These are phyloP conservation scores for Eleusine indica DNA, from an alignment of 176 grass and related monocot species.

Conservation along the genomic window DNA sequence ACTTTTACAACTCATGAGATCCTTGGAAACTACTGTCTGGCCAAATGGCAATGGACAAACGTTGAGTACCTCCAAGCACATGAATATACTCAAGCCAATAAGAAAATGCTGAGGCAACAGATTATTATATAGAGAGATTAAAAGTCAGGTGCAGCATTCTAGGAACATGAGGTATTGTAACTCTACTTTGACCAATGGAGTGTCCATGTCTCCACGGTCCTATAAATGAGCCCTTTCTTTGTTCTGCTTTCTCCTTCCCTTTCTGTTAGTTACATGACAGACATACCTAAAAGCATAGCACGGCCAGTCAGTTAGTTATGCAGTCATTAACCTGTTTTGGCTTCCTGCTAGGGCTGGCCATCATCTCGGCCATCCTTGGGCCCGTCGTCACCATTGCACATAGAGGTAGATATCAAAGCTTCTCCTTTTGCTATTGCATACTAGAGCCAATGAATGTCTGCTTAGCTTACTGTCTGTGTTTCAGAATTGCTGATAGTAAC, in stretches of 20 bases:
- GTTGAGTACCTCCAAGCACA: conserved; percentile 42
- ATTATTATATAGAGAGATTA: conserved; percentile 37
- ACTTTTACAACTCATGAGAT: conserved; percentile 39
- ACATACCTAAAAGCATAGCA: conserved; percentile 45
- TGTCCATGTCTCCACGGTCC: neutral
- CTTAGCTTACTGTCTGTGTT: neutral
- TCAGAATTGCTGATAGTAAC: conserved; percentile 37
- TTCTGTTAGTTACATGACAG: conserved; percentile 42
- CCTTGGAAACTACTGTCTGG: conserved; percentile 44
- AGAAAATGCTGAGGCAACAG: conserved; percentile 34
- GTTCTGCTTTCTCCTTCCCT: conserved; percentile 41
- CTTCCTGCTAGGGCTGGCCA: conserved; percentile 44
- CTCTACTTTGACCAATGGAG: conserved; percentile 52
- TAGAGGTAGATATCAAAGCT: conserved; percentile 39
- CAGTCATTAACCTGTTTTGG: conserved; percentile 33
- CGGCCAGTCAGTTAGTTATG: conserved; percentile 48
- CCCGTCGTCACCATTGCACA: conserved; percentile 40
- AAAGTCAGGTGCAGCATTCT: conserved; percentile 47
- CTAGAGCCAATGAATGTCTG: neutral
- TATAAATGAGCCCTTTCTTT: conserved; percentile 48
- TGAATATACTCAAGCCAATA: conserved; percentile 47
- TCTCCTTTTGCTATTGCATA: neutral
- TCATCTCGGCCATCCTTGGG: conserved; percentile 39
- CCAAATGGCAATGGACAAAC: conserved; percentile 46
- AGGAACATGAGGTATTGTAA: conserved; percentile 31